Evolutionary conservation across 2,329 filamentous ascomycete species (phyloP), one percentile per base, ranked within the genome.

Genomic region (Ascochyta viciae-villosae): DNA sequence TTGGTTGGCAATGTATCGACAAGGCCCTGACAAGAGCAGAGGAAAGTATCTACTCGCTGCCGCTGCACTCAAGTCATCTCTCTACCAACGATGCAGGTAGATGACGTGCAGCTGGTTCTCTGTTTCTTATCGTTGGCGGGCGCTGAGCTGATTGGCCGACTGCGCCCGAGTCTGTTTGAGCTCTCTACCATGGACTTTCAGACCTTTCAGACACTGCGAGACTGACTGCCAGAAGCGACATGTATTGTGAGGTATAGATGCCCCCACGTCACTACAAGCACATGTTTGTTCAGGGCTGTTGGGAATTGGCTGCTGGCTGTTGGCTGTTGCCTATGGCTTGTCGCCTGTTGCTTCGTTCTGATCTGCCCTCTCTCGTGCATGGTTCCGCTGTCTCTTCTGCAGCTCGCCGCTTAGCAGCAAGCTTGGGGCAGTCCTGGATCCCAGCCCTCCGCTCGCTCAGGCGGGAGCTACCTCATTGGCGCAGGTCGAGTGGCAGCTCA

Each of bases 401-500:
- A 50, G 53, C 47, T 56, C 47, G 47, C 53, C 53, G 47, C 53
- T 23, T 56, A 38, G 47, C 47, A 50, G 31, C 41, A 26, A 43
- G 53, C 53, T 51, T 51, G 43, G 53, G 38, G 42, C 53, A 51
- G 48, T 38, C 19, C 10, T n/a, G 29, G 48, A 41, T 47, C 53
- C 53, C 37, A 24, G 42, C 29, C 10, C 29, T 6, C 29, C 13
- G 29, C 29, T 31, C 13, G 29, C 29, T 31, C 29, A 41, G 15
- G 53, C 53, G 47, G 53, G 53, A 56, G 53, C 53, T 56, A 56
- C 47, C 41, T 46, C 53, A 58, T 60, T 50, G 59, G 59, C 57
- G 57, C 60, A 55, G 54, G 40, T 56, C 39, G 53, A 50, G 48
- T 59, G 49, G 54, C 57, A 45, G 57, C 48, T 56, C 23, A 49